A percentile compares a stretch with the other conserved stretches of the same genome.
Evolutionary conservation across 352 stramenopile species (phyloP).

Genomic region (Pythium monospermum): DNA sequence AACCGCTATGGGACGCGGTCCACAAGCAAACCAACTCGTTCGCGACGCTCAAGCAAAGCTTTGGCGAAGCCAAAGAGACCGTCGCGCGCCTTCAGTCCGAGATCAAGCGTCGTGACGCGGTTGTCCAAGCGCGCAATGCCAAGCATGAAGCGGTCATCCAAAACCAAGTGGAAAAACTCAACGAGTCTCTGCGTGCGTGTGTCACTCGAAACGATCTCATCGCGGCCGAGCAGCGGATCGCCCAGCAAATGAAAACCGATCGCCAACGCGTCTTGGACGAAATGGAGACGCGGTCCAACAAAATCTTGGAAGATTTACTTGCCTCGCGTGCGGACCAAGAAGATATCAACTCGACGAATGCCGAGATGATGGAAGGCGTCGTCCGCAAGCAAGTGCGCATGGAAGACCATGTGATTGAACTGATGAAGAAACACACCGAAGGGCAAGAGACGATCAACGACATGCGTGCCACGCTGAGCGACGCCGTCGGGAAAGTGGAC

Average conservation of each 20-base stretch:
- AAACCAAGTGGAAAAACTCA: slow-evolving; percentile 73
- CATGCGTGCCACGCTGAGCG: slow-evolving; percentile 42
- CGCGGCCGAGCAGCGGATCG: slow-evolving; percentile 62
- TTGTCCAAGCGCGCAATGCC: slow-evolving; percentile 70
- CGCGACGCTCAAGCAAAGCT: slow-evolving; percentile 46
- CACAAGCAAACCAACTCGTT: slow-evolving; percentile 79
- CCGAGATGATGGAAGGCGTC: slow-evolving; percentile 55
- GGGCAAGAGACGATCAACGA: slow-evolving; percentile 49
- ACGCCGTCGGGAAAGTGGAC: slow-evolving; percentile 44
- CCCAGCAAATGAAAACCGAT: slow-evolving; percentile 69
- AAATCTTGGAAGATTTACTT: slow-evolving; percentile 60
- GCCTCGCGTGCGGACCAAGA: slow-evolving; percentile 63
- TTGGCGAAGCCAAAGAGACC: slow-evolving; percentile 71
- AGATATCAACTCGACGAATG: slow-evolving; percentile 75
- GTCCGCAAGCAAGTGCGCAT: slow-evolving; percentile 41
- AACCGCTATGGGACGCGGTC: slow-evolving; percentile 72
- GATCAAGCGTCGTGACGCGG: slow-evolving; percentile 75
- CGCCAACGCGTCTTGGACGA: slow-evolving; percentile 52
- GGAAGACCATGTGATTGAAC: slow-evolving; percentile 58
- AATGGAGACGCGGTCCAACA: slow-evolving; percentile 54
- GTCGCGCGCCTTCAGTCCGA: slow-evolving; percentile 65
- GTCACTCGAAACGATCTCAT: slow-evolving; percentile 81
- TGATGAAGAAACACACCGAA: slow-evolving; percentile 44
- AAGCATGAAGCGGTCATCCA: slow-evolving; percentile 74
- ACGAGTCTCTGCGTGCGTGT: slow-evolving; percentile 62